Conservation (phyloP, 176 grass and related monocot species). For the Oryza glumipatula region DNA sequence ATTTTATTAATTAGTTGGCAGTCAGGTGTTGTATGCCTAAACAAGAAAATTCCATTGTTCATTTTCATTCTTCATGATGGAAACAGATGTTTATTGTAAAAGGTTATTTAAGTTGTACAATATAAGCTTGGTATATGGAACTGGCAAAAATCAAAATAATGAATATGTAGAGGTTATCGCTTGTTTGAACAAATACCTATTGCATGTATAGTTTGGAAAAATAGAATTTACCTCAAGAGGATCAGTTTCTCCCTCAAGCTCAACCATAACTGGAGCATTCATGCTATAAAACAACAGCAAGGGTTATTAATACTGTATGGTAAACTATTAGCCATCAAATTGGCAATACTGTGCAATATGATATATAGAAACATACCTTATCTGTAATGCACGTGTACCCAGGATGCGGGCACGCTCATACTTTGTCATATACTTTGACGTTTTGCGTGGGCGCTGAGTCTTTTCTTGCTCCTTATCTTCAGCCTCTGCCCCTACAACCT, state of each 20-base stretch:
- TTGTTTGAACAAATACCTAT: background rate
- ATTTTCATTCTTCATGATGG: background rate
- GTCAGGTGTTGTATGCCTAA: background rate
- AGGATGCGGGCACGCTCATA: conserved; percentile 95
- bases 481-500: conserved; percentile 55
- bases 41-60: background rate
- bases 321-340: background rate
- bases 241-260: conserved; percentile 93
- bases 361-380: conserved; percentile 54
- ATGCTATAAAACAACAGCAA: conserved; percentile 56
- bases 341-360: background rate
- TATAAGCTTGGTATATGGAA: background rate
- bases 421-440: conserved; percentile 91
- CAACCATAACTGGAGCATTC: conserved; percentile 98
- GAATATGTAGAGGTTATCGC: background rate
- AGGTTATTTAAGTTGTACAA: background rate
- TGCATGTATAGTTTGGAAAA: conserved; percentile 2
- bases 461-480: conserved; percentile 73
- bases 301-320: conserved; percentile 7
- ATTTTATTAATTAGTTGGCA: background rate
- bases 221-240: conserved; percentile 73
- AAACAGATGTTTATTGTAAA: background rate
- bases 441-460: conserved; percentile 54
- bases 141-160: background rate
- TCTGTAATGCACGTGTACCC: conserved; percentile 86